Conservation (phyloP, 2,329 filamentous ascomycete genomes). For the Hortaea werneckii region DNA sequence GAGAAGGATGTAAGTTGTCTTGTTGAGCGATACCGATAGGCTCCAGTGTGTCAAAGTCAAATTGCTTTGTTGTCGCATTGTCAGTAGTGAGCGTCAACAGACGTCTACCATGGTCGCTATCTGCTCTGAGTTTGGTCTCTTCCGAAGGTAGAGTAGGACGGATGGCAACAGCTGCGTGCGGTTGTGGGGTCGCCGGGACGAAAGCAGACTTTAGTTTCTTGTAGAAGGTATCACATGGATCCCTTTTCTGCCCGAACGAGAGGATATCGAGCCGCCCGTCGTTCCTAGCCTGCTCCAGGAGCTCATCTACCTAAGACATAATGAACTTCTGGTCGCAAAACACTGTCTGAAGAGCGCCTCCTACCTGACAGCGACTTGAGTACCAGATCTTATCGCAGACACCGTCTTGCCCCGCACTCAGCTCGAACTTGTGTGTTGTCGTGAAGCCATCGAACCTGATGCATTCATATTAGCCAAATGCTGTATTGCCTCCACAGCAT, state of each 20-base stretch:
- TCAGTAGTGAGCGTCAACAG: slow-evolving; percentile 48
- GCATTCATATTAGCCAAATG: slow-evolving; percentile 1
- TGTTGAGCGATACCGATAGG: slow-evolving; percentile 57
- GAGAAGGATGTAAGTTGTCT: slow-evolving; percentile 51
- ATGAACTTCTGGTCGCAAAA: too few species aligned
- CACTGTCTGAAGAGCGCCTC: too few species aligned
- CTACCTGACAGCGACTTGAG: neutral
- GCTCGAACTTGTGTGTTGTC: slow-evolving; percentile 62
- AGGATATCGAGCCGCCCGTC: neutral
- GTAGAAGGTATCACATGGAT: neutral
- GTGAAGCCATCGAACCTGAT: slow-evolving; percentile 76
- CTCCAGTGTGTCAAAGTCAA: slow-evolving; percentile 63
- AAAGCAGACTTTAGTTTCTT: neutral
- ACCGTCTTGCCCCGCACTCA: slow-evolving; percentile 34
- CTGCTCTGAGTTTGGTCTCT: neutral
- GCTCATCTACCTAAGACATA: neutral
- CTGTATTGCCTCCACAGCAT: too few species aligned
- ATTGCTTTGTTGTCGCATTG: slow-evolving; percentile 50
- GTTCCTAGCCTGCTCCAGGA: neutral
- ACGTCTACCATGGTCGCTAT: neutral
- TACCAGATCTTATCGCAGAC: neutral
- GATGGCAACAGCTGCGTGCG: neutral
- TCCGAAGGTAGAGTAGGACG: neutral
- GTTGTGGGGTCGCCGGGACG: neutral
- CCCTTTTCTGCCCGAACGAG: neutral